Percentiles rank a stretch among this genome's conserved stretches.
These are phyloP conservation scores for Chaetomium cochliodes DNA, from an alignment of 495 filamentous ascomycete genomes.

Conservation along the genomic window DNA sequence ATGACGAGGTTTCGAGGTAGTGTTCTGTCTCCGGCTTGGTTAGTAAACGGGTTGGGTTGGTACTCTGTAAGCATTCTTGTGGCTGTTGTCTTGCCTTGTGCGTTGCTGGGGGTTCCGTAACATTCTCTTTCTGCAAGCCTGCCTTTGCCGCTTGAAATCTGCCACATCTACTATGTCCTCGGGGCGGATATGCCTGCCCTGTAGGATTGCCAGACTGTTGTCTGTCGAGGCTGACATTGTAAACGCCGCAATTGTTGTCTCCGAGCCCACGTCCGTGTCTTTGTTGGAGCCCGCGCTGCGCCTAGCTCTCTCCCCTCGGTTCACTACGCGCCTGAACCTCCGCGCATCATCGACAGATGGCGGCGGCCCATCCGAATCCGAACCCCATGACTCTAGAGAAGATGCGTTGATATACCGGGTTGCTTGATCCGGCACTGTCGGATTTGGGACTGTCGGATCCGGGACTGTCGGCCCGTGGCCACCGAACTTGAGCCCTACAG, in stretches of 20 bases:
- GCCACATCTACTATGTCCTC: no score
- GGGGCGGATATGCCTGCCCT: no score
- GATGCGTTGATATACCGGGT: conserved; percentile 73
- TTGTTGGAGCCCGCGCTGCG: neutral
- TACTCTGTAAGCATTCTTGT: no score
- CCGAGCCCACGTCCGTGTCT: neutral
- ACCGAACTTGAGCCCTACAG: no score
- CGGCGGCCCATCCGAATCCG: conserved; percentile 45
- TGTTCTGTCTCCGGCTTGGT: neutral
- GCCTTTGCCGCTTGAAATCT: no score
- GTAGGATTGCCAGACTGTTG: neutral
- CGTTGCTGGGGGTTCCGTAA: neutral
- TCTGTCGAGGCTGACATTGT: neutral
- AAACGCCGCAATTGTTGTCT: conserved; percentile 42
- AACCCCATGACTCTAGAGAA: conserved; percentile 58
- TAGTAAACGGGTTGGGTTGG: neutral
- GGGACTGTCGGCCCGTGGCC: no score
- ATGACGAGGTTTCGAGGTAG: no score
- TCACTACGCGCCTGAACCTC: conserved; percentile 61
- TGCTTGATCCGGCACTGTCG: no score
- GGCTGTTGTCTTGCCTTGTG: conserved; percentile 28
- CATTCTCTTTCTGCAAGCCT: neutral
- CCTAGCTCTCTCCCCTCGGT: conserved; percentile 38
- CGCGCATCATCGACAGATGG: conserved; percentile 24
- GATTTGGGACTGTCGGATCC: no score